Base-by-base conservation (phyloP, 306 rosid species). In the Ormosia semicastrata region DNA sequence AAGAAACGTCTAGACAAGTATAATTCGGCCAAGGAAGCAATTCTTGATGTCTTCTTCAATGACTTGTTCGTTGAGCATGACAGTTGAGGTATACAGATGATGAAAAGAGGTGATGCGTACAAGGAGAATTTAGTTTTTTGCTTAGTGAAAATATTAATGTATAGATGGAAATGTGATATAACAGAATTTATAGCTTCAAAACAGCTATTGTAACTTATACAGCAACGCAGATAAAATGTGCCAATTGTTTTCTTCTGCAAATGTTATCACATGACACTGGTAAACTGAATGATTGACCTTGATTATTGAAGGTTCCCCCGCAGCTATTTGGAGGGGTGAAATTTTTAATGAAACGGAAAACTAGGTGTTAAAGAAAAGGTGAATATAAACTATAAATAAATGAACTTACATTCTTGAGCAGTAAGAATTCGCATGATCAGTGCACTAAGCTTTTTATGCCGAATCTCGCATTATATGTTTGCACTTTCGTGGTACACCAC, bases 1-100 rank as follows among this genome's bases (percentile, higher is more conserved):
- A 95, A 93, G 94, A 95, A 95, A 75, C 97, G 94, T 39, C 86
- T 95, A 4, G 93, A 89, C 78, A 76, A 85, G 81, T 95, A 87
- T 81, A 78, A 77, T 78, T 93, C 97, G 29, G 90, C 97, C 83
- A 92, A 87, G 85, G 99, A 95, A 86, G 97, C 99, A 68, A 78
- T 93, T 75, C 58, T 74, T 56, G 97, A 93, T 80, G 88, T 94
- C 17, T 93, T 87, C 83, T 95, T 95, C 86, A 44, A 68, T 53
- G 90, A 91, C 41, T 85, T 93, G 86, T 81, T 90, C 18, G 79
- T 85, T 73, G 83, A 75, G 29, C 34, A 52, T 2, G 33, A 29
- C 14, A 14, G 33, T 30, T 67, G 72, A 75, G 36, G 76, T 43
- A 10, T 57, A 46, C 36, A 10, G 37, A 33, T 4, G 37, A 60